Conservation (phyloP, 163 green algal species). For the Scenedesmus sp. region DNA sequence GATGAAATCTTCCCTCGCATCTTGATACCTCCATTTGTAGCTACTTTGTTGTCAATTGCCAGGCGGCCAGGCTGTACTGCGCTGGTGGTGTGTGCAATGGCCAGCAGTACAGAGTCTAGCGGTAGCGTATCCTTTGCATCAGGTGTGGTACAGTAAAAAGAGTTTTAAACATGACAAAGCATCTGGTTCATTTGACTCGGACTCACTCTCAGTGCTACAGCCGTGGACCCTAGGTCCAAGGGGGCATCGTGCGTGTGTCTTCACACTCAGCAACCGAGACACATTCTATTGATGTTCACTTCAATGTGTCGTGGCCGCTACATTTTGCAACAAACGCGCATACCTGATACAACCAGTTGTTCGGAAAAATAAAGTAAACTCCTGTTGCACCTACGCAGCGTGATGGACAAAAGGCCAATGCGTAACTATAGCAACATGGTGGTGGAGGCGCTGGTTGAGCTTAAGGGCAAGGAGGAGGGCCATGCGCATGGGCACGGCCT, state of each 20-base stretch:
- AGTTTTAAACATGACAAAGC: neutral
- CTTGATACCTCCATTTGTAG: neutral
- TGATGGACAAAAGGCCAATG: neutral
- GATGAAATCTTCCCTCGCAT: neutral
- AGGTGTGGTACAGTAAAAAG: neutral
- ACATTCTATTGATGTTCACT: no score
- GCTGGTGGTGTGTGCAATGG: neutral
- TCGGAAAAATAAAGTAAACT: neutral
- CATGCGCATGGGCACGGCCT: neutral
- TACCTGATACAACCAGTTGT: neutral
- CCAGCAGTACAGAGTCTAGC: neutral
- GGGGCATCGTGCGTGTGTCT: neutral
- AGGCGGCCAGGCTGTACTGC: neutral
- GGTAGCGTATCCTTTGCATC: neutral
- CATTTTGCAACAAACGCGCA: neutral
- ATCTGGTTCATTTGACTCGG: neutral
- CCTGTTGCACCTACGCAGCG: neutral
- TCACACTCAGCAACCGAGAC: no score
- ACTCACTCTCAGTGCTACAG: neutral
- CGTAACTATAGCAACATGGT: conserved; percentile 12
- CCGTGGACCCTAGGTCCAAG: neutral
- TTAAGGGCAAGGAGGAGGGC: neutral
- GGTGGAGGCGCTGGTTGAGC: conserved; percentile 6
- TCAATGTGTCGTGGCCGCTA: no score
- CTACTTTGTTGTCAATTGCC: neutral